A percentile compares a stretch with the other conserved stretches of the same genome.
These are phyloP conservation scores for Biscogniauxia sp. DNA, from an alignment of 2,329 filamentous ascomycete genomes.

Conservation along the genomic window DNA sequence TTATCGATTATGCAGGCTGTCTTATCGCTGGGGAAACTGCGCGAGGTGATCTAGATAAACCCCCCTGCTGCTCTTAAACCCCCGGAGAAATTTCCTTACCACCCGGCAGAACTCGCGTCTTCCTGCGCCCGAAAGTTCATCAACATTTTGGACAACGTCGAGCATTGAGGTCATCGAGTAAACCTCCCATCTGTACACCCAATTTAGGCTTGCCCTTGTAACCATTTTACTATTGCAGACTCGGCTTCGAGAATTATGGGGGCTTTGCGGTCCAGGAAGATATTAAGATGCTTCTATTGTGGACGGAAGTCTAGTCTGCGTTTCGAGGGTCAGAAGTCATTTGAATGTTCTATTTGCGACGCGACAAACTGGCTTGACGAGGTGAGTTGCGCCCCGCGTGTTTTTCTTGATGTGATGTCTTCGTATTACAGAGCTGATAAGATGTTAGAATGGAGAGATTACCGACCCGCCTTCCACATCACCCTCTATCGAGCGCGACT, in stretches of 20 bases:
- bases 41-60: not conserved
- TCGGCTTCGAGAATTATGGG: constrained; percentile 22
- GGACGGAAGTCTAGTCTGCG: constrained; percentile 62
- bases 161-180: not conserved
- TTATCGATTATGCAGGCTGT: not conserved
- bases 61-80: not conserved
- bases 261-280: constrained; percentile 29
- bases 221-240: constrained; percentile 6
- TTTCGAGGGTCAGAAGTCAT: constrained; percentile 60
- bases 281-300: constrained; percentile 79
- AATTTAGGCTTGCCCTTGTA: not conserved
- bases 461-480: constrained; percentile 75
- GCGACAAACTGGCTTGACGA: constrained; percentile 87
- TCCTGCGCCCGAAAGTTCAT: not conserved
- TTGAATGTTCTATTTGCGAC: constrained; percentile 75
- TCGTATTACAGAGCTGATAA: constrained; percentile 15
- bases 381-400: constrained; percentile 45
- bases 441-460: constrained; percentile 75
- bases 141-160: not conserved
- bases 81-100: constrained; percentile 2
- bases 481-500: constrained; percentile 43
- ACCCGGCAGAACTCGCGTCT: constrained; percentile 6
- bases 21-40: not conserved
- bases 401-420: not conserved
- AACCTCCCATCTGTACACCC: not conserved